Percentiles rank a stretch among this genome's conserved stretches.
Conservation (phyloP, 225 moss, liverwort and hornwort genomes). For the Physcomitrium patens region DNA sequence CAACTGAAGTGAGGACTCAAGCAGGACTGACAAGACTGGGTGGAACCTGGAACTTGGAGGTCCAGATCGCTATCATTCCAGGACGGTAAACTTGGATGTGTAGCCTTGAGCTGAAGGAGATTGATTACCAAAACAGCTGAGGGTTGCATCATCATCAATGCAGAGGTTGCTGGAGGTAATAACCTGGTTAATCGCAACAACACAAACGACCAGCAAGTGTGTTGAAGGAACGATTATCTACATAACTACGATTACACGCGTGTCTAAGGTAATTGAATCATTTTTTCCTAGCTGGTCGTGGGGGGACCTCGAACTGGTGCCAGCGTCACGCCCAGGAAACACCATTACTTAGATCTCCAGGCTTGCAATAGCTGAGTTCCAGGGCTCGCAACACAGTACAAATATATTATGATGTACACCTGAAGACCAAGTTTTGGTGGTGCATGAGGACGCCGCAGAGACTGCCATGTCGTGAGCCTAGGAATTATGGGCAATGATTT, state of each 20-base stretch:
- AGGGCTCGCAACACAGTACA: no score
- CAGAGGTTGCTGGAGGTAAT: conserved; percentile 9
- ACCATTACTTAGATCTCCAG: not conserved
- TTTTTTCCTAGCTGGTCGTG: not conserved
- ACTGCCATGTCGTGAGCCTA: conserved; percentile 1
- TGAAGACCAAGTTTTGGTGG: not conserved
- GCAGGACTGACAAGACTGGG: no score
- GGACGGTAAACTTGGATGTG: no score
- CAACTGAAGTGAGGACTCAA: no score
- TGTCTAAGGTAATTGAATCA: not conserved
- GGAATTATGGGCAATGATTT: conserved; percentile 45
- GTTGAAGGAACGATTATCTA: not conserved
- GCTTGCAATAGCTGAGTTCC: conserved; percentile 7
- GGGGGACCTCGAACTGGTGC: not conserved
- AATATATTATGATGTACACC: no score
- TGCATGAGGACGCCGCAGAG: not conserved
- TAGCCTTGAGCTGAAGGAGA: no score
- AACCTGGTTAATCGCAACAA: not conserved
- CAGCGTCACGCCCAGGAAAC: no score
- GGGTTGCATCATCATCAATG: conserved; percentile 12
- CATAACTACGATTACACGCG: conserved; percentile 13
- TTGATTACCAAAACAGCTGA: no score
- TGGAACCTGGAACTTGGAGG: no score
- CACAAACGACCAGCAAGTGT: conserved; percentile 15
- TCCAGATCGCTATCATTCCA: no score